phyloP scores from a whole-genome alignment of 495 filamentous ascomycete genomes.

The Aspergillus funiculosus region DNA sequence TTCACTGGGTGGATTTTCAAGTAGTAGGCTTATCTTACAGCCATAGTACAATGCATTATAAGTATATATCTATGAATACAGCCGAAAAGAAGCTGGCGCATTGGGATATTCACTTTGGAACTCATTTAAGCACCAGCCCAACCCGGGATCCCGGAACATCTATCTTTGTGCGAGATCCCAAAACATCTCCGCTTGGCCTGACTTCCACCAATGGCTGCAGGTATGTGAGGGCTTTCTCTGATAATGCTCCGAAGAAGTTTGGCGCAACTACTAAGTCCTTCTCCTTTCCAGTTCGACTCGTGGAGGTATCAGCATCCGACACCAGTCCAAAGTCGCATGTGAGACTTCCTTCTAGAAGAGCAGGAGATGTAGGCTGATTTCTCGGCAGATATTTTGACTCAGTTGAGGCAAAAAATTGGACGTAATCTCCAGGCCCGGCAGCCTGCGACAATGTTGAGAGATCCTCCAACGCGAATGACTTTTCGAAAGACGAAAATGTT shows the following conservation, averaged over 20 bases:
- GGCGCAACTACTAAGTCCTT: slow-evolving; percentile 25
- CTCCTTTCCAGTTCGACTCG: slow-evolving; percentile 10
- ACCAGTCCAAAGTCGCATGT: slow-evolving; percentile 34
- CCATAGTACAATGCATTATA: not conserved
- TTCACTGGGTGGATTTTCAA: no score
- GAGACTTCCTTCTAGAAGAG: slow-evolving; percentile 6
- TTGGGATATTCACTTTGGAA: no score
- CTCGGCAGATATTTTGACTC: slow-evolving; percentile 14
- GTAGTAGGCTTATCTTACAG: no score
- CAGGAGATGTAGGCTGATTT: not conserved
- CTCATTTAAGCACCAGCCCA: slow-evolving; percentile 16
- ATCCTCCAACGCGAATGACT: slow-evolving; percentile 27
- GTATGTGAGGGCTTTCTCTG: slow-evolving; percentile 46
- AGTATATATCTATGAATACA: not conserved
- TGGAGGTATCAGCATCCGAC: slow-evolving; percentile 19
- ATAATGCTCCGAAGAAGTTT: slow-evolving; percentile 44
- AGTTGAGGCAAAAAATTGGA: slow-evolving; percentile 46
- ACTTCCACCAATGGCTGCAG: slow-evolving; percentile 22
- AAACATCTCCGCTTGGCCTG: slow-evolving; percentile 2
- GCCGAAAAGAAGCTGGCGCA: not conserved
- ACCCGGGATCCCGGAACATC: slow-evolving; percentile 38
- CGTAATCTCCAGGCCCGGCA: slow-evolving; percentile 42
- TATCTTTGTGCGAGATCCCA: slow-evolving; percentile 33
- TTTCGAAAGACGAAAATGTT: slow-evolving; percentile 19
- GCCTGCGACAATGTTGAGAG: slow-evolving; percentile 40